Conservation (phyloP, 331 rosid species). For the Saraca asoca region DNA sequence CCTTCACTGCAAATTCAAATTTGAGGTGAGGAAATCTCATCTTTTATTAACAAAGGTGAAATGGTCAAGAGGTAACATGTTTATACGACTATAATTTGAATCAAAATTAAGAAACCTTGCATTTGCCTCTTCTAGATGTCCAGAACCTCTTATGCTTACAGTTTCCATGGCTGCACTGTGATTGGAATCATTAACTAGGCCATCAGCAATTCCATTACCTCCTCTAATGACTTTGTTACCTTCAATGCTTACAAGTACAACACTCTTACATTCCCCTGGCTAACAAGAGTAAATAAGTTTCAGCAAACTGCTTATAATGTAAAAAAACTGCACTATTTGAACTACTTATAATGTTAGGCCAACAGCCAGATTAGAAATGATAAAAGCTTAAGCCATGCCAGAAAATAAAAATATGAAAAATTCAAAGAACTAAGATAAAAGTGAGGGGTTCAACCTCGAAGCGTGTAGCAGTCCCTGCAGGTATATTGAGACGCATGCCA, state of each 20-base stretch:
- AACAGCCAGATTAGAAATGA: constrained; percentile 14
- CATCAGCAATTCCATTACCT: constrained; percentile 72
- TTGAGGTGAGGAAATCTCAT: constrained; percentile 39
- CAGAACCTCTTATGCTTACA: constrained; percentile 46
- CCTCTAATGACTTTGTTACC: constrained; percentile 84
- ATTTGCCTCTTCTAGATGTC: constrained; percentile 55
- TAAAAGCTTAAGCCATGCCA: not conserved
- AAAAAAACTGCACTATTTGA: constrained; percentile 25
- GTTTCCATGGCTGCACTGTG: constrained; percentile 50
- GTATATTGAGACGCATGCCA: constrained; percentile 88
- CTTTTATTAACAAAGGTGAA: constrained; percentile 29
- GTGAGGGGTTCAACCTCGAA: constrained; percentile 66
- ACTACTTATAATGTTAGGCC: constrained; percentile 13
- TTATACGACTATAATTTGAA: constrained; percentile 21
- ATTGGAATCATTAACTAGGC: constrained; percentile 56
- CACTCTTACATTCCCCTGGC: constrained; percentile 85
- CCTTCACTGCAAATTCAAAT: constrained; percentile 77
- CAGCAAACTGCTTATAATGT: constrained; percentile 33
- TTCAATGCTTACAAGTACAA: constrained; percentile 75
- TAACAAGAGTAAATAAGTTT: constrained; percentile 43
- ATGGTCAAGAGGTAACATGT: constrained; percentile 7
- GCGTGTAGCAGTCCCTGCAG: constrained; percentile 82
- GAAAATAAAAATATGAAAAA: not conserved
- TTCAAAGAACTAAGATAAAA: not conserved
- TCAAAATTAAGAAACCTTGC: constrained; percentile 58